Base-by-base conservation (phyloP, 192 early-diverging fungal genomes). In the Phycomyces blakesleeanus region DNA sequence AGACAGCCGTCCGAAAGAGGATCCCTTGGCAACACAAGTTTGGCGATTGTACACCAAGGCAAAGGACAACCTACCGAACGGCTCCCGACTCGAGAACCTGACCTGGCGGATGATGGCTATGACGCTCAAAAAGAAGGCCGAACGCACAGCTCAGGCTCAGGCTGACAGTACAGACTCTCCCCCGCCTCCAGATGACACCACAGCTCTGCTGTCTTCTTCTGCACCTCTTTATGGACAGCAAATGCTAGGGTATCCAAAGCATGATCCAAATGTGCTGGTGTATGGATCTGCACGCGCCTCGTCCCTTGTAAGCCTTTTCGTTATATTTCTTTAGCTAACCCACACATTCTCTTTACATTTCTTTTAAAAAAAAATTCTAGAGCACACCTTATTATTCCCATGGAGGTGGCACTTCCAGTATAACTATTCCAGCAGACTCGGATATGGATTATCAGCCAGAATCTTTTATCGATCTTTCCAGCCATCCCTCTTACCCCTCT, bases 11-110 rank as follows among this genome's bases (percentile, higher is more conserved):
- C 63, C 55, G 20, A 82, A 80, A 49, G 74, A 82, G 50, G 80
- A 84, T 54, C 78, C 80, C 27, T 60, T 82, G 14, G 80, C 76
- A 12, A 82, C 80, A 55, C 74, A 89, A 38, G 68, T 87, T 16
- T 94, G 92, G 92, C 72, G 81, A 60, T 68, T 94, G 51, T 91
- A 81, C 64, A 86, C 89, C n/a, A 91, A 91, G 72, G 89, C 89
- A 18, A 92, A 91, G 69, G 84, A 88, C 51, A 85, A 85, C 4
- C 66, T 94, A 29, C 88, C 89, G 1, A 82, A 91, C 44, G 92
- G 91, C 34, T 78, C 81, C 24, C 77, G 92, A n/a, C 73, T 93
- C 10, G 92, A 94, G 71, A 94, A 94, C 73, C 63, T 92, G 61
- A 84, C 88, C 3, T 94, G 92, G 92, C 77, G 92, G 26, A 82